These are phyloP conservation scores for Penicillium occitanis DNA, from an alignment of 2,329 filamentous ascomycete species.

Conservation along the genomic window DNA sequence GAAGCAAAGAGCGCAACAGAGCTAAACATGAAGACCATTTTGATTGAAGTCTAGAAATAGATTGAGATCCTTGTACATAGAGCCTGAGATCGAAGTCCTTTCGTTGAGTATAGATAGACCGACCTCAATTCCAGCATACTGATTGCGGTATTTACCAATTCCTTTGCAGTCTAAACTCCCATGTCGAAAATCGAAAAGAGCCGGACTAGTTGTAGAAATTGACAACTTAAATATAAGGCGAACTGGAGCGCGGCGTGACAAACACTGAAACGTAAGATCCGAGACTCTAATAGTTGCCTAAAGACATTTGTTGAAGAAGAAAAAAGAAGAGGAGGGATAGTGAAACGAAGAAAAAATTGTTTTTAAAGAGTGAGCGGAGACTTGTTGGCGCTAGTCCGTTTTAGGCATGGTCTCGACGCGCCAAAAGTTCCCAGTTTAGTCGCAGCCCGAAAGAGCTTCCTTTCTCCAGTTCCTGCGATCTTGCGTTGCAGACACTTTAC, in stretches of 20 bases:
- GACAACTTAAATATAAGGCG: conserved; percentile 76
- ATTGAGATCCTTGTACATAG: background rate
- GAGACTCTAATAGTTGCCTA: conserved; percentile 99
- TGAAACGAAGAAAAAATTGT: conserved; percentile 28
- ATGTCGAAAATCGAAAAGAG: conserved; percentile 49
- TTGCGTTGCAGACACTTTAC: background rate
- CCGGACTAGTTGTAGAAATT: conserved; percentile 73
- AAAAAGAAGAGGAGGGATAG: conserved; percentile 49
- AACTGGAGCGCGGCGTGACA: conserved; percentile 94
- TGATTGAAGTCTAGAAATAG: background rate
- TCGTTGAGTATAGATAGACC: background rate
- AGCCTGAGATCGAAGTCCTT: background rate
- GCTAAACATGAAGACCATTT: background rate
- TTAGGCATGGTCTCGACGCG: conserved; percentile 36
- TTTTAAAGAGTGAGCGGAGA: conserved; percentile 29
- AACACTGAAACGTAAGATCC: conserved; percentile 87
- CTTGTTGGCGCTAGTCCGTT: conserved; percentile 31
- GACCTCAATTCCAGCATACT: background rate
- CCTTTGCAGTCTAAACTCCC: conserved; percentile 54
- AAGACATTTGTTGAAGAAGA: conserved; percentile 56
- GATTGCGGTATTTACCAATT: conserved; percentile 44
- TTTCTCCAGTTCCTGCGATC: conserved; percentile 4
- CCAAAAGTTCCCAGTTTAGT: conserved; percentile 30
- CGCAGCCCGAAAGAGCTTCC: conserved; percentile 19
- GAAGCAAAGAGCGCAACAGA: conserved; percentile 61